Conservation (phyloP, 2,329 filamentous ascomycete genomes). For the Beauveria bassiana region DNA sequence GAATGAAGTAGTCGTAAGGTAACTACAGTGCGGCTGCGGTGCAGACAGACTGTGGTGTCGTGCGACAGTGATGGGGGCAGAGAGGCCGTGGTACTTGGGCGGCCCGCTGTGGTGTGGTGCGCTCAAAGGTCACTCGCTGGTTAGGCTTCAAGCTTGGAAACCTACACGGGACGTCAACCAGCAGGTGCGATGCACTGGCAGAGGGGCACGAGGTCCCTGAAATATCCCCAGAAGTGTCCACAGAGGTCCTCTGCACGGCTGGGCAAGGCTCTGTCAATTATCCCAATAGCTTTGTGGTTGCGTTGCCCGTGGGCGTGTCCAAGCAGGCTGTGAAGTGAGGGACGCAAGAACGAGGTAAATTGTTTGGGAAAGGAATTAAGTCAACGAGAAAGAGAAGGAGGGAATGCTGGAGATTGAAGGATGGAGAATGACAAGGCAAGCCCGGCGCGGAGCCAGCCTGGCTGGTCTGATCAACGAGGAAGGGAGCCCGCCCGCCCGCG, state of each 20-base stretch:
- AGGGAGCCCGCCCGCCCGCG: neutral
- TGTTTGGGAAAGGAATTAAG: neutral
- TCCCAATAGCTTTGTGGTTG: neutral
- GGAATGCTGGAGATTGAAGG: neutral
- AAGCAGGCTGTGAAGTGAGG: neutral
- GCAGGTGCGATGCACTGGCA: neutral
- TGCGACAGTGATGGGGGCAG: neutral
- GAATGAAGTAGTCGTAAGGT: neutral
- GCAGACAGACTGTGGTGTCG: neutral
- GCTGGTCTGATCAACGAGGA: conserved; percentile 7
- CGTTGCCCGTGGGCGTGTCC: neutral
- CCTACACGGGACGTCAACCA: neutral
- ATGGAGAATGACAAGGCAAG: neutral
- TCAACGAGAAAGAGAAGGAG: neutral
- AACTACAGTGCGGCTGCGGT: neutral
- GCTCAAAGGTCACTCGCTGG: neutral
- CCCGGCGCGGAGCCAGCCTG: neutral
- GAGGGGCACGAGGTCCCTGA: neutral
- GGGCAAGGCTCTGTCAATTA: neutral
- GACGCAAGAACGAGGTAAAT: neutral
- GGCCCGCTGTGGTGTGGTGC: neutral
- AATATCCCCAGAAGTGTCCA: neutral
- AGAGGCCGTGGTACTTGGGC: neutral
- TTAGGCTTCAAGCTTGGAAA: neutral
- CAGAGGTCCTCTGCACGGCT: neutral